These are phyloP conservation scores for Discostella pseudostelligera DNA, from an alignment of 108 stramenopile species.

Conservation along the genomic window DNA sequence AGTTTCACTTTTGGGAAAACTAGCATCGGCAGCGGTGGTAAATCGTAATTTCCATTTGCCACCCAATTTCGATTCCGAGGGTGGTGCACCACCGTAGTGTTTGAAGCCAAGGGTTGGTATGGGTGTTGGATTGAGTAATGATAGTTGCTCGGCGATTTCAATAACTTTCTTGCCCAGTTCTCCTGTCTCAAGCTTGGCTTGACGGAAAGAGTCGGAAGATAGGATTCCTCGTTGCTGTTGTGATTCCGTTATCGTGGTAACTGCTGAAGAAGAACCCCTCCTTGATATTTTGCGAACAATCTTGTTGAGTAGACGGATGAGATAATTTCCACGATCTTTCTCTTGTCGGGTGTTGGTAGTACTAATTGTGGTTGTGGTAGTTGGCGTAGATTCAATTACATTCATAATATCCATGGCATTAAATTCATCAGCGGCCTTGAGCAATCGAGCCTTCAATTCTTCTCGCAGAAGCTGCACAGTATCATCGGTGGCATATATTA, in stretches of 20 bases:
- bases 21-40: slow-evolving; percentile 48
- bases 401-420: not conserved
- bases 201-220: slow-evolving; percentile 25
- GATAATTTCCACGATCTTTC: slow-evolving; percentile 4
- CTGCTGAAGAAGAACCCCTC: no score
- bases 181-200: slow-evolving; percentile 27
- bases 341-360: not conserved
- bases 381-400: not conserved
- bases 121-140: slow-evolving; percentile 39
- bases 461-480: slow-evolving; percentile 5
- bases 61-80: slow-evolving; percentile 21
- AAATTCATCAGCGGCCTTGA: slow-evolving; percentile 3
- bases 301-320: slow-evolving; percentile 13
- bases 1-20: slow-evolving; percentile 16
- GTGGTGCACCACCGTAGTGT: slow-evolving; percentile 22
- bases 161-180: slow-evolving; percentile 24
- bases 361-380: no score
- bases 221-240: slow-evolving; percentile 15
- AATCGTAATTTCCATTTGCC: slow-evolving; percentile 44
- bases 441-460: slow-evolving; percentile 7
- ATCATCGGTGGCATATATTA: slow-evolving; percentile 15
- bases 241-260: not conserved
- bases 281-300: slow-evolving; percentile 37
- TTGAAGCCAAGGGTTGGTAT: slow-evolving; percentile 37
- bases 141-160: slow-evolving; percentile 36